Conservation (phyloP, 495 filamentous ascomycete species). For the Penicillium mononematosum region DNA sequence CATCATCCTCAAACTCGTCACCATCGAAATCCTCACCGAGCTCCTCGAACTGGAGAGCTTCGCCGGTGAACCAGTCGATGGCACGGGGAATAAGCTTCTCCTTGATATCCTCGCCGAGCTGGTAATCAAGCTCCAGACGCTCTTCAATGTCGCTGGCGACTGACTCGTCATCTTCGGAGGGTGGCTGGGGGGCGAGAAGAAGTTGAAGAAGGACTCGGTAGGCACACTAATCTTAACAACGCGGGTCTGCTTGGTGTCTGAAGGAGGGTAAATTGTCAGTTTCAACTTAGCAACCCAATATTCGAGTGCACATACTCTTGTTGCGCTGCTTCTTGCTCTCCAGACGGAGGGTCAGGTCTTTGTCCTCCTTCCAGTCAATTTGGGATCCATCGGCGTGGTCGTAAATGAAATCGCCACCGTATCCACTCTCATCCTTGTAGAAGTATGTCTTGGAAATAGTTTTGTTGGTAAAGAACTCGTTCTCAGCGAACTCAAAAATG, state of each 20-base stretch:
- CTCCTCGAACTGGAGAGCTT: constrained; percentile 96
- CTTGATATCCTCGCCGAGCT: constrained; percentile 99
- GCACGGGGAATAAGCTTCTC: constrained; percentile 99
- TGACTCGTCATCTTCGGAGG: constrained; percentile 71
- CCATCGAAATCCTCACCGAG: constrained; percentile 83
- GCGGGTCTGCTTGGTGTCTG: constrained; percentile 98
- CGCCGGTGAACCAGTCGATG: constrained; percentile 99
- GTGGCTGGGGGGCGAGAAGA: constrained; percentile 96
- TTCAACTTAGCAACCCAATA: neutral
- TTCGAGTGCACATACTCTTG: constrained; percentile 71
- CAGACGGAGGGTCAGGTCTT: constrained; percentile 89
- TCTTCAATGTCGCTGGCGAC: constrained; percentile 90
- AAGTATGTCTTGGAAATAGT: constrained; percentile 96
- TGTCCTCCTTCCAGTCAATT: constrained; percentile 92
- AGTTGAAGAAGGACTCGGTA: constrained; percentile 99
- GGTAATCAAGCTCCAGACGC: constrained; percentile 97
- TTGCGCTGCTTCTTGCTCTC: constrained; percentile 99
- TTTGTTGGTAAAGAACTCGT: constrained; percentile 96
- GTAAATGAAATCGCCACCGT: constrained; percentile 99
- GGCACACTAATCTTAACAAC: constrained; percentile 98
- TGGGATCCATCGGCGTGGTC: constrained; percentile 97
- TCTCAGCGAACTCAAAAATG: constrained; percentile 94
- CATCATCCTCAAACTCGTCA: constrained; percentile 83
- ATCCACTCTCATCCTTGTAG: constrained; percentile 98
- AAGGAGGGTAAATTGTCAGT: constrained; percentile 29